Percentiles rank a stretch among this genome's conserved stretches.
Conservation (phyloP, 1,284 basidiomycete genomes). For the Tetrapyrgos nigripes region DNA sequence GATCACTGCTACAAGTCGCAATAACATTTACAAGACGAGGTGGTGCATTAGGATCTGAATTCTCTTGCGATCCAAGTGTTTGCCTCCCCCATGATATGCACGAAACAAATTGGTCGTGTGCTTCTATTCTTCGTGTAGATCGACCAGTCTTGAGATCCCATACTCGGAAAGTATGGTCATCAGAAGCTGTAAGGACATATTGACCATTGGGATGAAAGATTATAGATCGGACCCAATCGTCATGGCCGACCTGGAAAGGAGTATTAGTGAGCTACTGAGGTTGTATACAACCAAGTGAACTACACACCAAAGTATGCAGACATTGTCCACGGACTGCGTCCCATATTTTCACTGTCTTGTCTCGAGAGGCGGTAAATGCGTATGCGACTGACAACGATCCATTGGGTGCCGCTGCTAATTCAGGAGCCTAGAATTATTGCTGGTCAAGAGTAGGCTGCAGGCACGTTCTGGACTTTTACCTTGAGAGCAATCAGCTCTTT, state of each 20-base stretch:
- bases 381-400: constrained; percentile 44
- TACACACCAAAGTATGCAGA: constrained; percentile 65
- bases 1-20: constrained; percentile 71
- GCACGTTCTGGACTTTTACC: constrained; percentile 23
- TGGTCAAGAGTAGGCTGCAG: not conserved
- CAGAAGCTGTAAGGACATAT: constrained; percentile 74
- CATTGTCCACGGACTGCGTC: constrained; percentile 70
- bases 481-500: constrained; percentile 59
- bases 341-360: constrained; percentile 80
- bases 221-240: constrained; percentile 74
- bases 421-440: constrained; percentile 13
- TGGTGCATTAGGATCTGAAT: constrained; percentile 34
- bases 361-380: constrained; percentile 72
- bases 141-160: constrained; percentile 79
- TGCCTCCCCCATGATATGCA: constrained; percentile 72
- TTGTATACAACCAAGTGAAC: not conserved
- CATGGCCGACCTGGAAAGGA: constrained; percentile 56
- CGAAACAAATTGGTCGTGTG: constrained; percentile 75
- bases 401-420: constrained; percentile 34
- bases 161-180: constrained; percentile 79
- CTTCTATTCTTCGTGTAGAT: constrained; percentile 72
- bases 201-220: constrained; percentile 79
- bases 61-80: constrained; percentile 38
- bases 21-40: constrained; percentile 66
- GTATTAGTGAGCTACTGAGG: constrained; percentile 1